phyloP scores from a whole-genome alignment of 306 rosid genomes.

The Acacia acuminata region DNA sequence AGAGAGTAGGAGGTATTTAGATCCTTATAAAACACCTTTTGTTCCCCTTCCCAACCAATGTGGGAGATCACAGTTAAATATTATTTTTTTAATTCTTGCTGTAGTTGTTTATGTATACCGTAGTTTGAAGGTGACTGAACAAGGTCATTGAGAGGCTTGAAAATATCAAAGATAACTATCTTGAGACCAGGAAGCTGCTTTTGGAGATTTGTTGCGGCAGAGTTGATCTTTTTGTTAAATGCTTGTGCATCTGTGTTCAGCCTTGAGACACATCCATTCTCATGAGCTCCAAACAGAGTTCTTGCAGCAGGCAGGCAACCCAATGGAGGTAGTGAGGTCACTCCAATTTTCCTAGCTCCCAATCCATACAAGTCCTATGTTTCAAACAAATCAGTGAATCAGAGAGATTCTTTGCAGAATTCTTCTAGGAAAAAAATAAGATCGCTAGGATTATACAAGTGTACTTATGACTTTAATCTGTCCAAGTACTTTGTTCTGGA shows the following conservation, averaged over 20 bases:
- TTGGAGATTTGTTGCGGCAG: conserved; percentile 63
- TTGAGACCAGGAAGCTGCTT: conserved; percentile 78
- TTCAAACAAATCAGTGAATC: conserved; percentile 19
- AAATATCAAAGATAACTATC: conserved; percentile 80
- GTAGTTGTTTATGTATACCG: conserved; percentile 44
- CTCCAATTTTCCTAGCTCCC: conserved; percentile 92
- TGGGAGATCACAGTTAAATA: too few species aligned
- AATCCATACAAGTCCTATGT: conserved; percentile 67
- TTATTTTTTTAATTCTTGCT: neutral
- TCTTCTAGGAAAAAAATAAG: neutral
- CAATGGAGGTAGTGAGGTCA: conserved; percentile 90
- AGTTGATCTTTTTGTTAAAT: conserved; percentile 73
- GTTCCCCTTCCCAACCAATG: too few species aligned
- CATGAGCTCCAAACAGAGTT: conserved; percentile 61
- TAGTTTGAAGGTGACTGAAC: conserved; percentile 69
- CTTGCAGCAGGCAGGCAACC: conserved; percentile 88
- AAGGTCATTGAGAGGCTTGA: conserved; percentile 71
- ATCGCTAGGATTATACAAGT: neutral
- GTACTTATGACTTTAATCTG: conserved; percentile 1
- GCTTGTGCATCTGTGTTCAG: conserved; percentile 73
- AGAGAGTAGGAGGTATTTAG: too few species aligned
- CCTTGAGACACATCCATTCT: conserved; percentile 69
- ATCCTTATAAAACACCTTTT: too few species aligned
- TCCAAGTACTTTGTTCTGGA: neutral
- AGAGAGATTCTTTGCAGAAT: neutral